A percentile compares a stretch with the other conserved stretches of the same genome.
Conservation (phyloP, 2,329 filamentous ascomycete species). For the Aspergillus persii region DNA sequence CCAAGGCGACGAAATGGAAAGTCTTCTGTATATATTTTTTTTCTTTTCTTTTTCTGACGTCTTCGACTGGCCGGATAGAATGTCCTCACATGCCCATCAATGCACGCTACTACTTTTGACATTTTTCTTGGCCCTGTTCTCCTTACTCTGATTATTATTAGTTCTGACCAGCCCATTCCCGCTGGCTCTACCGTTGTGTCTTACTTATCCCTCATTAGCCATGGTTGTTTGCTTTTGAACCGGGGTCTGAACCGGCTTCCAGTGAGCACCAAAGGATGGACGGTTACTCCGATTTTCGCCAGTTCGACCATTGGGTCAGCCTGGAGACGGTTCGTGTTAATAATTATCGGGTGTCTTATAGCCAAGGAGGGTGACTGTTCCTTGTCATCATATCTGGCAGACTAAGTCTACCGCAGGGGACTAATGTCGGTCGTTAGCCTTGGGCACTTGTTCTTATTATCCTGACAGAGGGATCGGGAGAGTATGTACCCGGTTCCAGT, state of each 20-base stretch:
- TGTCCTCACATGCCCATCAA: not conserved
- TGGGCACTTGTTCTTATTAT: not conserved
- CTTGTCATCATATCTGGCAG: slow-evolving; percentile 2
- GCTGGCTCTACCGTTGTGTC: not conserved
- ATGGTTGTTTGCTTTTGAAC: slow-evolving; percentile 1
- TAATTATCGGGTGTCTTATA: not conserved
- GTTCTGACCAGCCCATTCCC: not conserved
- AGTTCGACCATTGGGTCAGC: slow-evolving; percentile 1
- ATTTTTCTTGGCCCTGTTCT: slow-evolving; percentile 1
- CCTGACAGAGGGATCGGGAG: not conserved
- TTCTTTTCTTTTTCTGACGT: not conserved
- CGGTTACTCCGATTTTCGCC: slow-evolving; percentile 1
- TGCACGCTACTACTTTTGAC: not conserved
- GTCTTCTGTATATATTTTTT: slow-evolving; percentile 4
- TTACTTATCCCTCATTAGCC: not conserved
- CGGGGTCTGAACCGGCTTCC: not conserved
- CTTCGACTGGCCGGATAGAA: not conserved
- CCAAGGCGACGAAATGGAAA: not conserved
- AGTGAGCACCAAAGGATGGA: not conserved
- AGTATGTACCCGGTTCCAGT: not conserved
- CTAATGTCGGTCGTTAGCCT: not conserved
- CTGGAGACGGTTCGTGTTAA: not conserved
- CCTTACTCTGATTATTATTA: slow-evolving; percentile 1
- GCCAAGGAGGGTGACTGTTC: not conserved
- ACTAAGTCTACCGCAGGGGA: not conserved